Conservation (phyloP, 495 filamentous ascomycete species). For the Cladorrhinum samala region DNA sequence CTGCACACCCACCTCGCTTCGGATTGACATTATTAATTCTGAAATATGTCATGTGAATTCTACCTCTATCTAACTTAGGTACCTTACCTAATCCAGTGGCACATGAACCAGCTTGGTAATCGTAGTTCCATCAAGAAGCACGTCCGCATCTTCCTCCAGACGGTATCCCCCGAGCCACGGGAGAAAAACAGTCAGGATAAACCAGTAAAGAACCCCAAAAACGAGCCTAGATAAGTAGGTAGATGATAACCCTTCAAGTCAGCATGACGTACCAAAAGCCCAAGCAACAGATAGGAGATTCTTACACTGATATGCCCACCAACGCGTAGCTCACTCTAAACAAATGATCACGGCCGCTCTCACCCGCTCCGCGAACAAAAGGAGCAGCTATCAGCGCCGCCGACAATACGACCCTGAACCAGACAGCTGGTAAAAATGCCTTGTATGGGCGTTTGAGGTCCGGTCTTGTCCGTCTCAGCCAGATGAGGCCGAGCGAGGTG, state of each 20-base stretch:
- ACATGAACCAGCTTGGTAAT: slow-evolving; percentile 45
- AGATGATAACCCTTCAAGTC: not conserved
- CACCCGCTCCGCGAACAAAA: slow-evolving; percentile 43
- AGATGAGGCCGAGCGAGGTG: slow-evolving; percentile 52
- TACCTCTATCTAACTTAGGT: not conserved
- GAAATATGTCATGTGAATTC: no score
- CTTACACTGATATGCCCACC: slow-evolving; percentile 64
- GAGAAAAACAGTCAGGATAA: slow-evolving; percentile 48
- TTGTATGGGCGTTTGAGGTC: slow-evolving; percentile 62
- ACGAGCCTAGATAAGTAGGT: slow-evolving; percentile 36
- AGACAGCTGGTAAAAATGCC: slow-evolving; percentile 54
- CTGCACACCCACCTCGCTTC: no score
- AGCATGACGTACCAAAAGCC: not conserved
- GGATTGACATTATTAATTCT: no score
- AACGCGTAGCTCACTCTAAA: slow-evolving; percentile 70
- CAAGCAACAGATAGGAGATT: slow-evolving; percentile 11
- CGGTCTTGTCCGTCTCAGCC: slow-evolving; percentile 55
- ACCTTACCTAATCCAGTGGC: not conserved
- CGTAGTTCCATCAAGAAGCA: slow-evolving; percentile 45
- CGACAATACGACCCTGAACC: slow-evolving; percentile 40
- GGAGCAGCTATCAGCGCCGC: slow-evolving; percentile 48
- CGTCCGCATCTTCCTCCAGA: slow-evolving; percentile 45
- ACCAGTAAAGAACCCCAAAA: slow-evolving; percentile 54
- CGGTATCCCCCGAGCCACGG: slow-evolving; percentile 45
- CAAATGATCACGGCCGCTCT: slow-evolving; percentile 51